Base-by-base conservation (phyloP, 495 filamentous ascomycete genomes). In the Podospora sp. region DNA sequence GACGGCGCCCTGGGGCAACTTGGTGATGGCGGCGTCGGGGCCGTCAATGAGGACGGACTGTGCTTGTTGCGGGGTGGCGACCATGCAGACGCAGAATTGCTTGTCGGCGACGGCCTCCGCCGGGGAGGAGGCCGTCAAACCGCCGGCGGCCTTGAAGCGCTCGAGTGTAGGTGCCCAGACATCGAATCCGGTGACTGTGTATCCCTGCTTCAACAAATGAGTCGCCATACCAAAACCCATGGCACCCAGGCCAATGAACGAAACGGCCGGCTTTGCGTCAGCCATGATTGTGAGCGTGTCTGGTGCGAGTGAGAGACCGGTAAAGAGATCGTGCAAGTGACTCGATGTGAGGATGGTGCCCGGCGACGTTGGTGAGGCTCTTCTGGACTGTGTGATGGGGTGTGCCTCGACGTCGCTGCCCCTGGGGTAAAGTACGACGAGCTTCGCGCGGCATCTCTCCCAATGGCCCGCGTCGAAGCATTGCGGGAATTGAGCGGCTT, bases 221-320 rank as follows among this genome's bases (percentile, higher is more conserved):
- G 87, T 89, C 71, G 92, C 91, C 90, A 94, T 94, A 69, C 91
- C 91, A 74, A 91, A 92, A 72, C 92, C 92, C 92, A 94, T 95
- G 79, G 92, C 91, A 69, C 92, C 92, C 7, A 95, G 89, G 82
- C 92, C 92, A 65, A 91, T 89, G 79, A 94, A 94, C 68, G 89
- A 87, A 63, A 93, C 78, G 57, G 82, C 78, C 9, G 87, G 83
- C 71, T 88, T 83, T 29, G 65, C 40, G 67, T 72, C 69, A 29
- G 74, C 72, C 77, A 79, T 80, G 52, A 8, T 64, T 49, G n/a
- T 52, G 21, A 25, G 65, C 18, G 35, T 62, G 46, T 36, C 46
- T 49, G 35, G 24, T 49, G 35, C 20, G 18, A 7, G 20, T 50
- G 29, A 0, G 12, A 33, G 27, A n/a, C 21, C 26, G 29, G 33